phyloP scores from a whole-genome alignment of 345 rosid genomes.

The Barbarea vulgaris region DNA sequence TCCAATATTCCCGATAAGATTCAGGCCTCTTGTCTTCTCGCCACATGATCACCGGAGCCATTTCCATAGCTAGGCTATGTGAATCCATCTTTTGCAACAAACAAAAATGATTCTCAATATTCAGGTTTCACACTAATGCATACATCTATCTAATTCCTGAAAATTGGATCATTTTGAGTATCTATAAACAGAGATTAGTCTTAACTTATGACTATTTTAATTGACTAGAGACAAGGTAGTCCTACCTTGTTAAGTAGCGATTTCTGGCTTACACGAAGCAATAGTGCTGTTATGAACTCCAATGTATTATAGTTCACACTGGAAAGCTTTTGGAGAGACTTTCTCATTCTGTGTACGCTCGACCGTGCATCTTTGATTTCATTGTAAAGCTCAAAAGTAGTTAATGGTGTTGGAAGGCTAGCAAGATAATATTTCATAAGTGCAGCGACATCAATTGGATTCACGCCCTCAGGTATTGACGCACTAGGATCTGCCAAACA shows the following conservation, averaged over 20 bases:
- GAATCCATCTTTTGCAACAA: slow-evolving; percentile 78
- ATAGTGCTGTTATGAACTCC: slow-evolving; percentile 77
- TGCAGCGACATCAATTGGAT: slow-evolving; percentile 74
- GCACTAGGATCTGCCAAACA: slow-evolving; percentile 63
- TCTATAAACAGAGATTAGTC: not conserved
- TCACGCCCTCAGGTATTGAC: slow-evolving; percentile 74
- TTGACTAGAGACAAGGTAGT: not conserved
- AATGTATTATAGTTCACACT: slow-evolving; percentile 81
- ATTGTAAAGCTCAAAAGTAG: slow-evolving; percentile 76
- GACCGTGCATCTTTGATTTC: slow-evolving; percentile 78
- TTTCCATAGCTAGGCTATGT: slow-evolving; percentile 80
- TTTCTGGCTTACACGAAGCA: slow-evolving; percentile 85
- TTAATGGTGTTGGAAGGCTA: slow-evolving; percentile 89
- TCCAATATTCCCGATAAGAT: slow-evolving; percentile 71
- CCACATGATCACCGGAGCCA: slow-evolving; percentile 94
- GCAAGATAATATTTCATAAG: slow-evolving; percentile 82
- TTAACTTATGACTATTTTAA: not conserved
- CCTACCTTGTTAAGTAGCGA: slow-evolving; percentile 80
- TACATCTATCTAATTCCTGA: not conserved
- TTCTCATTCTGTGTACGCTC: slow-evolving; percentile 66
- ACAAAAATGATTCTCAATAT: not conserved
- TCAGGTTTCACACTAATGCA: not conserved
- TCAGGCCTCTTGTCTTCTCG: slow-evolving; percentile 67
- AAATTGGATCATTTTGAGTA: not conserved
- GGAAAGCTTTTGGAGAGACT: slow-evolving; percentile 79